Base-by-base conservation (phyloP, 2,329 filamentous ascomycete species). In the Trichoderma arundinaceum region DNA sequence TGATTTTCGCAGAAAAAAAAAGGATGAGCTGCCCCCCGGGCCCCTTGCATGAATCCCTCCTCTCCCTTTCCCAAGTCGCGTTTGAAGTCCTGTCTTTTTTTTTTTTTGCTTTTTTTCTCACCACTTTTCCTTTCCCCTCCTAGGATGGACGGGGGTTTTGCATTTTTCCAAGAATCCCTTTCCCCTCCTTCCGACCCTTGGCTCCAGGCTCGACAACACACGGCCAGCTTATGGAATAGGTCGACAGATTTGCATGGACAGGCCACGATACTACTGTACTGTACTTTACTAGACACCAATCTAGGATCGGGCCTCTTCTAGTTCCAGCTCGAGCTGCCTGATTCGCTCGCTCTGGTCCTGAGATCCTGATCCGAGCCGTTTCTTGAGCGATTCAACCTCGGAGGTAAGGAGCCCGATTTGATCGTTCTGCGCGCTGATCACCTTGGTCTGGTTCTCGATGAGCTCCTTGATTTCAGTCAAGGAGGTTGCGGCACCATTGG, bases 381-480 rank as follows among this genome's bases (percentile, higher is more conserved):
- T 87, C 85, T 96, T 96, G 71, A 97, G 83, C 15, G 86, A 84
- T 74, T 95, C 92, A 13, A 96, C 89, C 77, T 96, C 92, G 35
- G 81, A 78, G 2, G 90, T 86, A 54, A 96, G 80, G 33, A 83
- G 82, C 57, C 83, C 83, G 71, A 96, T 92, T 76, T 93, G 89
- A 74, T 91, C 85, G 57, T 86, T 90, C 79, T 97, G 91, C n/a
- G 86, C 83, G 68, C 83, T 87, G 74, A 97, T 91, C 69, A 92
- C 87, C 80, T 86, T 87, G 64, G 86, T 92, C 79, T 97, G 93
- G 69, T 86, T 84, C 76, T 92, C 87, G 39, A 97, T 82, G 71
- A 95, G 80, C 64, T 85, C 81, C 79, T 92, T 94, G 79, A 96
- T 95, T 72, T 94, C 86, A 43, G 86, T 82, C 49, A 97, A 84